Evolutionary conservation across 257 asterid species (phyloP), one percentile per base, ranked within the genome.

Genomic region (Lantana camara): DNA sequence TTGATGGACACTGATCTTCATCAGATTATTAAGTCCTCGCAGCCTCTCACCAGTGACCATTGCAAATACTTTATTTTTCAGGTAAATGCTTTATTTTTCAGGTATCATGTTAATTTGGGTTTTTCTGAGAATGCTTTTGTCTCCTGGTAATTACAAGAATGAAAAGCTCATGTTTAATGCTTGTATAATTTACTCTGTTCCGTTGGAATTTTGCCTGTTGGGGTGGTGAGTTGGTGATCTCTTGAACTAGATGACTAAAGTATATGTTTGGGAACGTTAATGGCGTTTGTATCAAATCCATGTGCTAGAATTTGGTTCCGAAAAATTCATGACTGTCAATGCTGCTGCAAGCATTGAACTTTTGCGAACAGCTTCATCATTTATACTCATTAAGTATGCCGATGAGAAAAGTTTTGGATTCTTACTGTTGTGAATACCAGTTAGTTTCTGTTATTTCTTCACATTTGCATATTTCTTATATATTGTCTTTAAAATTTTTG

Each of bases 1-100:
- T 13, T 78, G 70, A 78, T 74, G 83, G 83, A 78, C 38, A 70
- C 80, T 0, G 83, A 78, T 59, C 80, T 78, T 41, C 83, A 78
- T 63, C 77, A 70, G 60, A 78, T 78, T 38, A 78, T 78, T 23
- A 70, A 52, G 67, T 78, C 80, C 9, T 16, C 75, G 0, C 80
- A 70, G 68, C 77, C 77, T 51, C 59, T 74, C 35, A 66, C 77
- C 1, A 70, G 67, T 21, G 73, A 78, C 7, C 80, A 78, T 22
- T 78, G 83, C 75, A 78, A 69, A n/a, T 78, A 35, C 75, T 78
- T 78, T 14, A 9, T 74, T 55, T 74, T 78, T 27, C 83, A 78
- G 80, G 80, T 78, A 65, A 35, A 15, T 22, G 29, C n/a, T 40
- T 42, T 15, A 21, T 13, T 46, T 32, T 58, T 55, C 32, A 46